Evolutionary conservation across 305 asterid genomes (phyloP).

Genomic region (Fraxinus platypoda): DNA sequence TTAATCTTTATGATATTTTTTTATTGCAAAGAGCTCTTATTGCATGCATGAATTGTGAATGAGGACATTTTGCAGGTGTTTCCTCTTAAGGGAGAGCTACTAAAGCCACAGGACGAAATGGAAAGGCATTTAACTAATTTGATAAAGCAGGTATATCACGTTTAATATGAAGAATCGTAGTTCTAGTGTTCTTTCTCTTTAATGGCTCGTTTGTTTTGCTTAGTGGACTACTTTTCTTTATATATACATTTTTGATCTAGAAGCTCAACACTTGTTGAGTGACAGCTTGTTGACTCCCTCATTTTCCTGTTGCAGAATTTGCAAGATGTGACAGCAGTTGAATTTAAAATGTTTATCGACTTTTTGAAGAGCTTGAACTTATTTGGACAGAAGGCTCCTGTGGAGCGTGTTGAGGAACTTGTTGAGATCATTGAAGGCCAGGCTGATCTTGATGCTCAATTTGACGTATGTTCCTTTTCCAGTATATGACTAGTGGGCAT

Average conservation of each 20-base stretch:
- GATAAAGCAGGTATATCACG: slow-evolving; percentile 69
- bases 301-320: slow-evolving; percentile 59
- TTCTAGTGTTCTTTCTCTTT: neutral
- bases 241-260: slow-evolving; percentile 1
- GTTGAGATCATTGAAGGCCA: slow-evolving; percentile 97
- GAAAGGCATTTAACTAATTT: slow-evolving; percentile 84
- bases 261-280: slow-evolving; percentile 12
- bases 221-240: neutral
- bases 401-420: slow-evolving; percentile 87
- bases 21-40: neutral
- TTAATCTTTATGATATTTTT: neutral
- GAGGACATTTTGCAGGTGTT: slow-evolving; percentile 59
- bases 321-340: slow-evolving; percentile 92
- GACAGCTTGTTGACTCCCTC: neutral
- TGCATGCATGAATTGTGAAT: slow-evolving; percentile 16
- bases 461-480: slow-evolving; percentile 53
- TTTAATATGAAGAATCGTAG: neutral
- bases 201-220: slow-evolving; percentile 6
- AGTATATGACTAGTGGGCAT: slow-evolving; percentile 10
- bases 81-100: slow-evolving; percentile 76
- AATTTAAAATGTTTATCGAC: slow-evolving; percentile 84
- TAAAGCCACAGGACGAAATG: slow-evolving; percentile 83
- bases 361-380: slow-evolving; percentile 88
- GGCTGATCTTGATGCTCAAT: slow-evolving; percentile 95
- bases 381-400: slow-evolving; percentile 80